Evolutionary conservation across 305 asterid species (phyloP).

Genomic region (Rubia balearica): DNA sequence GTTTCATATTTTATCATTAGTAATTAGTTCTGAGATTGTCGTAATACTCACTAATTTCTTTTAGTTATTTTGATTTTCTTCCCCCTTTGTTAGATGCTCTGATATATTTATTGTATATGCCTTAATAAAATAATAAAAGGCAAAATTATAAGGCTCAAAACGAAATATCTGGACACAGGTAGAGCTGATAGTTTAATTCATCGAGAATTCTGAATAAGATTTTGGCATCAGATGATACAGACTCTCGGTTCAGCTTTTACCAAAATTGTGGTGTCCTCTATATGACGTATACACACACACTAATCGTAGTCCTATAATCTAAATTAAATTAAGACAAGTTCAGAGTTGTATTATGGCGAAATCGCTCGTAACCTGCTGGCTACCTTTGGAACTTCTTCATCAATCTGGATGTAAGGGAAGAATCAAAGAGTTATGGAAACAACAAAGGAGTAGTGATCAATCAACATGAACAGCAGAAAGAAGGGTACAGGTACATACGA

Average conservation of each 20-base stretch:
- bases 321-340: background rate
- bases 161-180: too few species aligned
- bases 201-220: too few species aligned
- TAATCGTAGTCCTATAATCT: background rate
- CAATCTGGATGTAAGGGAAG: slow-evolving; percentile 14
- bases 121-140: too few species aligned
- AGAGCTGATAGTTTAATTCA: too few species aligned
- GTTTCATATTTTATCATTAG: too few species aligned
- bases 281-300: background rate
- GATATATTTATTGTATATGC: too few species aligned
- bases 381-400: slow-evolving; percentile 14
- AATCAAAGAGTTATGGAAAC: background rate
- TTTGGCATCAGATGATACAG: too few species aligned
- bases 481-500: slow-evolving; percentile 30
- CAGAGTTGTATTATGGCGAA: background rate
- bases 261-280: background rate
- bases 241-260: background rate
- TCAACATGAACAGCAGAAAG: background rate
- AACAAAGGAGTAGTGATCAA: background rate
- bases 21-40: too few species aligned
- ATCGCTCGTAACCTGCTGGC: background rate
- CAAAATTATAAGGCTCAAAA: too few species aligned
- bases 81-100: too few species aligned
- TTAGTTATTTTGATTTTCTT: too few species aligned
- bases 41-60: too few species aligned